Percentiles rank a stretch among this genome's conserved stretches.
Conservation (phyloP, 768 basidiomycete genomes). For the Tylopilus vinaceipallidus region DNA sequence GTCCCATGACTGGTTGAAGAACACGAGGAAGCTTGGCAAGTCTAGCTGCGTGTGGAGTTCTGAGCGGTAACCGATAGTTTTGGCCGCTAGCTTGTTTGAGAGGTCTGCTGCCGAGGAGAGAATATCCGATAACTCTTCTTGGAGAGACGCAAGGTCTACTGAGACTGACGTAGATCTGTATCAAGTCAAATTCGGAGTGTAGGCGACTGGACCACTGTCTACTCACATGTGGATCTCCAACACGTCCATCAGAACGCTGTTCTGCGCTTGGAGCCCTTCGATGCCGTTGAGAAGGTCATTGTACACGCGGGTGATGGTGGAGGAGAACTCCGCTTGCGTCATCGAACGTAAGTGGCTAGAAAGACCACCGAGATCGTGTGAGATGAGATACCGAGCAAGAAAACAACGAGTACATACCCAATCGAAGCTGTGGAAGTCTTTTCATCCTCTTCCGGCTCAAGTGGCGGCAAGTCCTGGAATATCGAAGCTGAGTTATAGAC, state of each 20-base stretch:
- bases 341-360: slow-evolving; percentile 61
- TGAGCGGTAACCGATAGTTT: slow-evolving; percentile 70
- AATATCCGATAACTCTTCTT: slow-evolving; percentile 73
- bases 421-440: slow-evolving; percentile 30
- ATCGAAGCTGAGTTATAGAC: not conserved
- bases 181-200: slow-evolving; percentile 1
- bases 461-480: slow-evolving; percentile 56
- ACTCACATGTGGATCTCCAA: slow-evolving; percentile 47
- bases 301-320: slow-evolving; percentile 61
- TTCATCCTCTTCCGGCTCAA: slow-evolving; percentile 55
- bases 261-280: slow-evolving; percentile 65
- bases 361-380: slow-evolving; percentile 31
- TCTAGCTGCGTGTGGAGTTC: slow-evolving; percentile 77
- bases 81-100: slow-evolving; percentile 78
- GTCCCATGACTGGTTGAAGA: slow-evolving; percentile 85
- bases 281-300: slow-evolving; percentile 60
- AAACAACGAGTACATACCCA: slow-evolving; percentile 19
- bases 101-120: slow-evolving; percentile 81
- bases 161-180: slow-evolving; percentile 39
- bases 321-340: slow-evolving; percentile 66
- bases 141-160: slow-evolving; percentile 43
- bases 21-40: slow-evolving; percentile 68
- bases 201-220: not conserved
- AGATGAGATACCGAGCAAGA: slow-evolving; percentile 1
- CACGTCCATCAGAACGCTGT: slow-evolving; percentile 53